Conservation (phyloP, 1,284 basidiomycete genomes). For the Cryptococcus deneoformans region DNA sequence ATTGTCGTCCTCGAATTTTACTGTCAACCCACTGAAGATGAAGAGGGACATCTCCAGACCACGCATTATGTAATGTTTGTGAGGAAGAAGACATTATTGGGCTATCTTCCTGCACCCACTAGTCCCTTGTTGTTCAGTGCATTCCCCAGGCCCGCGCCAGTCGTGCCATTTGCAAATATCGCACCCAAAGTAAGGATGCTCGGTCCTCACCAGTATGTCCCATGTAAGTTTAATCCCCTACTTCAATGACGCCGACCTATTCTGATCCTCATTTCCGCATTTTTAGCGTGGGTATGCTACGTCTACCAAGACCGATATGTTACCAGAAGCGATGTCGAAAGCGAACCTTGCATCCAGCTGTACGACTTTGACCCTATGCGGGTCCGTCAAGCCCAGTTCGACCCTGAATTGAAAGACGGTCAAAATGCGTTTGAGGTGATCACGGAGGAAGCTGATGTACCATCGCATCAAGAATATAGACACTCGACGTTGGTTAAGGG, state of each 20-base stretch:
- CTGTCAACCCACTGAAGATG: conserved; percentile 21
- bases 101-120: conserved; percentile 39
- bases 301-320: conserved; percentile 46
- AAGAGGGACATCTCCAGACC: conserved; percentile 8
- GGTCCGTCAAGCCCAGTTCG: conserved; percentile 16
- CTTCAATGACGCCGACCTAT: neutral
- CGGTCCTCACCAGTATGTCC: conserved; percentile 23
- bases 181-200: conserved; percentile 41
- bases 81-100: conserved; percentile 33
- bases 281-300: conserved; percentile 46
- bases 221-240: conserved; percentile 8
- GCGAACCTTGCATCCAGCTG: conserved; percentile 18
- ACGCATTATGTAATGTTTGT: conserved; percentile 33
- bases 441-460: conserved; percentile 24
- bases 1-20: conserved; percentile 37
- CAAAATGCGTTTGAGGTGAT: conserved; percentile 23
- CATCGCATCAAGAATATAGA: neutral
- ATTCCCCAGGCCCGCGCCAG: conserved; percentile 29
- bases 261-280: neutral
- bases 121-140: conserved; percentile 27
- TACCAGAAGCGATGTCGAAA: conserved; percentile 4
- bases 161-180: conserved; percentile 32
- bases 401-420: neutral
- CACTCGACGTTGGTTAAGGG: conserved; percentile 11
- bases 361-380: conserved; percentile 46